Base-by-base conservation (phyloP, 2,329 filamentous ascomycete species). In the Aplosporella prunicola region DNA sequence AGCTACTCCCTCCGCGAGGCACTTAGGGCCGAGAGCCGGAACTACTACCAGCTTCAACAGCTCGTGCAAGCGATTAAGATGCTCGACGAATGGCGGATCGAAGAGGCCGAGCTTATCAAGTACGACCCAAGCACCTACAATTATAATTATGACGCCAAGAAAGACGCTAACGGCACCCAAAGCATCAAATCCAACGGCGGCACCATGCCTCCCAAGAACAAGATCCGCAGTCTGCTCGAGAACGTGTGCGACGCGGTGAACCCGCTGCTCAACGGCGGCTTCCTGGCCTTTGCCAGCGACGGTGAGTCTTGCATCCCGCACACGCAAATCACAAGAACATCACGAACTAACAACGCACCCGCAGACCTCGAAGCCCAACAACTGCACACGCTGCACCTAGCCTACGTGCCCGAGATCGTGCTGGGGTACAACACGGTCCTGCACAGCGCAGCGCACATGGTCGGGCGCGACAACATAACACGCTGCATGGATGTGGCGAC, bases 401-500 rank as follows among this genome's bases (percentile, higher is more conserved):
- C 76, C 0, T 96, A 93, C 58, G 69, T 98, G 3, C 88, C 91
- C 2, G 87, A 95, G 56, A 74, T 84, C 13, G 68, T 94, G 27
- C 71, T 98, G 33, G 84, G 82, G 3, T 95, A 91, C 56, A 76
- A 91, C 53, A 80, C 75, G 50, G 79, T 82, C 2, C 66, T 96
- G 33, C 82, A 93, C 55, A 82, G 82, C 52, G 81, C 82, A 0
- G 86, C 85, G 3, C 78, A 77, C 31, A 71, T 76, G 32, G 66
- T 93, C 28, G 80, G 78, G 30, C 78, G 86, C 28, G 83, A 89
- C 41, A 74, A 81, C 46, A 69, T 93, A 13, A 71, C 91, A 17
- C 79, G 89, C 53, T 83, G 80, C 50, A 89, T 98, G 82, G 84
- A 94, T 42, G 67, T 98, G 11, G 80, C 86, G 1, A 77, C 79